Conservation (phyloP, 306 rosid species). For the cucumber (Cucumis sativus) region Cucumber_9930_V3 NC_026661.2:5628001-5628500, state of each 20-base stretch:
- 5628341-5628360: background rate
- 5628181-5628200: background rate
- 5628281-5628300: background rate
- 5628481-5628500: background rate
- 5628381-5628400: background rate
- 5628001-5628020: background rate
- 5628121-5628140: background rate
- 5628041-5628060: background rate
- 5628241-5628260: background rate
- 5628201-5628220: background rate
- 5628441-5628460: background rate
- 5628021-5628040: background rate
- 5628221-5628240: background rate
- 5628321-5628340: background rate
- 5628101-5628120: background rate
- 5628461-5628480: background rate
- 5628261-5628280: background rate
- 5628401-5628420: background rate
- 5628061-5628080: background rate
- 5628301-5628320: background rate
- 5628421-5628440: background rate
- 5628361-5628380: background rate
- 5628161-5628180: background rate
- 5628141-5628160: background rate
- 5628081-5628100: background rate